phyloP scores from a whole-genome alignment of 1,284 basidiomycete species.

The Thecaphora thlaspeos region DNA sequence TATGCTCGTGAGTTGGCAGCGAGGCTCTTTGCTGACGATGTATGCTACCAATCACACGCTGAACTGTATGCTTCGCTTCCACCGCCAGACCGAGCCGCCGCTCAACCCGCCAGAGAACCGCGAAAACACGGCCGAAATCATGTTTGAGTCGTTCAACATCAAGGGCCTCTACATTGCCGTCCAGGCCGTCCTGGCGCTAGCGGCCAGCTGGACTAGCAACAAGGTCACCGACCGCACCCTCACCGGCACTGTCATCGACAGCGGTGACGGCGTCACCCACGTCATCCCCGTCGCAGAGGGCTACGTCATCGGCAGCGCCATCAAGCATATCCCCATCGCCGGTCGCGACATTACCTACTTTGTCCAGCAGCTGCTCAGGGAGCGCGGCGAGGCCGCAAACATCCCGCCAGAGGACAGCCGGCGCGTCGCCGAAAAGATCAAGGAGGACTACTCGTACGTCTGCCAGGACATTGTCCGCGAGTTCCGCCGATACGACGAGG shows the following conservation, averaged over 20 bases:
- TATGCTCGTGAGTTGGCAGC: constrained; percentile 84
- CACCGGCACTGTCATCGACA: constrained; percentile 97
- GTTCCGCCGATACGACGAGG: constrained; percentile 94
- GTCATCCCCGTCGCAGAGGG: constrained; percentile 94
- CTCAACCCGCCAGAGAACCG: constrained; percentile 98
- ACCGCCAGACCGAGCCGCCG: constrained; percentile 77
- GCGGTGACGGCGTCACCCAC: constrained; percentile 97
- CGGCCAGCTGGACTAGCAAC: constrained; percentile 94
- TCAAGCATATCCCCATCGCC: constrained; percentile 98
- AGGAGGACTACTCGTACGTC: constrained; percentile 95
- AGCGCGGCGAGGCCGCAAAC: constrained; percentile 83
- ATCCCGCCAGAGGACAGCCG: constrained; percentile 97
- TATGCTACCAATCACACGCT: not conserved
- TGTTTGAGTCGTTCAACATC: constrained; percentile 99
- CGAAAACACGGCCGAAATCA: constrained; percentile 98
- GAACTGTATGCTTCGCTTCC: no score
- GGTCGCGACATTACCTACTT: constrained; percentile 97
- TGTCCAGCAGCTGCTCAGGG: constrained; percentile 91
- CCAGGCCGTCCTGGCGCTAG: constrained; percentile 97
- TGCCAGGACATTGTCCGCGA: constrained; percentile 99
- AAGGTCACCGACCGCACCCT: constrained; percentile 88
- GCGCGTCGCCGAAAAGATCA: constrained; percentile 87
- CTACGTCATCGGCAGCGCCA: constrained; percentile 97
- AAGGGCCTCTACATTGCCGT: constrained; percentile 97
- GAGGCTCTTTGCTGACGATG: not conserved